These are phyloP conservation scores for Diaporthe australafricana DNA, from an alignment of 2,329 filamentous ascomycete species.

Conservation along the genomic window DNA sequence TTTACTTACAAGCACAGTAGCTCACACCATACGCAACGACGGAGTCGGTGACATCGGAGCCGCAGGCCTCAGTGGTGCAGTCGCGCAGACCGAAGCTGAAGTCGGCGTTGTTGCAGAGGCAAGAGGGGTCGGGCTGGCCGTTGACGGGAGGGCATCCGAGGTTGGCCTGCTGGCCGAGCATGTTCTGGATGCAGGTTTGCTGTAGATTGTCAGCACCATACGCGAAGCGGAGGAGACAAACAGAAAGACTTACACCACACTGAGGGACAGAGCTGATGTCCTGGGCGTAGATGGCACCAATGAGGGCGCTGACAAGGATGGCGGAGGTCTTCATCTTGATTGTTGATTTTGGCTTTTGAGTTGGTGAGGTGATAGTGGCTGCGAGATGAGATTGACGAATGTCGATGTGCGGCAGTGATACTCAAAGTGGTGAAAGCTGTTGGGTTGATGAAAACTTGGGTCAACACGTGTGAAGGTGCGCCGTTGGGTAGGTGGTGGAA, in stretches of 20 bases:
- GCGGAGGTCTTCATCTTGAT: conserved; percentile 64
- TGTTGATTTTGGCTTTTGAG: conserved; percentile 36
- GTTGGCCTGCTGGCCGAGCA: conserved; percentile 57
- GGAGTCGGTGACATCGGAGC: conserved; percentile 47
- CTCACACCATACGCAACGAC: conserved; percentile 53
- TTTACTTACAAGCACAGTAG: conserved; percentile 52
- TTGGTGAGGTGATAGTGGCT: conserved; percentile 17
- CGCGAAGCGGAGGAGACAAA: neutral
- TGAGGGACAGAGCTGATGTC: conserved; percentile 54
- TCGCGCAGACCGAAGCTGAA: conserved; percentile 64
- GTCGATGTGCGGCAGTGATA: conserved; percentile 33
- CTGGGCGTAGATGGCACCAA: conserved; percentile 56
- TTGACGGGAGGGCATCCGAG: conserved; percentile 55
- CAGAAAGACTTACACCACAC: conserved; percentile 63
- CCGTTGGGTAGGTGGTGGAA: conserved; percentile 11
- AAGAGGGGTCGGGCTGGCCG: conserved; percentile 45
- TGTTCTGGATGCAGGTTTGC: conserved; percentile 62
- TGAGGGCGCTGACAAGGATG: conserved; percentile 53
- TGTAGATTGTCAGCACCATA: conserved; percentile 43
- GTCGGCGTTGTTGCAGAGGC: conserved; percentile 60
- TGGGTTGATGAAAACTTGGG: conserved; percentile 20
- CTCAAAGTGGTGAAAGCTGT: conserved; percentile 26
- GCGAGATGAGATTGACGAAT: conserved; percentile 29
- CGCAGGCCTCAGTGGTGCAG: conserved; percentile 60
- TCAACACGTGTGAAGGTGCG: conserved; percentile 31